Conservation (phyloP, 495 filamentous ascomycete genomes). For the Penicillium cataractarum region DNA sequence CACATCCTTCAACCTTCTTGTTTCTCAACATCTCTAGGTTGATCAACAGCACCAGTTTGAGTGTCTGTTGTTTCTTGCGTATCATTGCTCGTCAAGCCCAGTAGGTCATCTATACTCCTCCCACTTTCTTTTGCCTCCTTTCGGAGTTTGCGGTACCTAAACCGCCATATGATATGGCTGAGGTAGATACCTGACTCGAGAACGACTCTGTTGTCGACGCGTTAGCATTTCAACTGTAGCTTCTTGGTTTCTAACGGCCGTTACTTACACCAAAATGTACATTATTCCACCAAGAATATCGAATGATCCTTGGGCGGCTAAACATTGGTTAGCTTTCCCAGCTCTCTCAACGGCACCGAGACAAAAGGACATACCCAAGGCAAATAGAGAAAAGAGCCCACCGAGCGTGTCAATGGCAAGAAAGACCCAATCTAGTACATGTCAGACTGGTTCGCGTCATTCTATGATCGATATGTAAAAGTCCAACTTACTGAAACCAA, state of each 20-base stretch:
- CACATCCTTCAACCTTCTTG: neutral
- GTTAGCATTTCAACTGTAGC: slow-evolving; percentile 4
- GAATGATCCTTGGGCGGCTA: slow-evolving; percentile 69
- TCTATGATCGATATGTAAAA: neutral
- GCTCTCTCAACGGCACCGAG: neutral
- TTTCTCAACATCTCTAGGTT: neutral
- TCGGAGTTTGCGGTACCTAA: slow-evolving; percentile 63
- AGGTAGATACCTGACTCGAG: slow-evolving; percentile 71
- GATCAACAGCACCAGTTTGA: slow-evolving; percentile 3
- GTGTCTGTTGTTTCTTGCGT: slow-evolving; percentile 3
- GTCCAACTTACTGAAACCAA: slow-evolving; percentile 63
- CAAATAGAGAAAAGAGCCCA: slow-evolving; percentile 76
- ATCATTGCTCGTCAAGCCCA: slow-evolving; percentile 29
- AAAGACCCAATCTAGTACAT: slow-evolving; percentile 58
- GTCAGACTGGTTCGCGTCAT: neutral
- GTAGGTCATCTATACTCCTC: slow-evolving; percentile 66
- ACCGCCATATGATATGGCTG: slow-evolving; percentile 69
- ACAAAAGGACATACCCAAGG: slow-evolving; percentile 53
- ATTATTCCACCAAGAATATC: slow-evolving; percentile 70
- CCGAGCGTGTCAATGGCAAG: slow-evolving; percentile 71
- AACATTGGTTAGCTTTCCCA: slow-evolving; percentile 7
- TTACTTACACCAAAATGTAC: slow-evolving; percentile 66
- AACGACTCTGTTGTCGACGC: slow-evolving; percentile 47
- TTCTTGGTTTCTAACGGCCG: neutral
- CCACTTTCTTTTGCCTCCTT: slow-evolving; percentile 57